phyloP scores from a whole-genome alignment of 2,329 filamentous ascomycete species.

The Aureobasidium sp. region DNA sequence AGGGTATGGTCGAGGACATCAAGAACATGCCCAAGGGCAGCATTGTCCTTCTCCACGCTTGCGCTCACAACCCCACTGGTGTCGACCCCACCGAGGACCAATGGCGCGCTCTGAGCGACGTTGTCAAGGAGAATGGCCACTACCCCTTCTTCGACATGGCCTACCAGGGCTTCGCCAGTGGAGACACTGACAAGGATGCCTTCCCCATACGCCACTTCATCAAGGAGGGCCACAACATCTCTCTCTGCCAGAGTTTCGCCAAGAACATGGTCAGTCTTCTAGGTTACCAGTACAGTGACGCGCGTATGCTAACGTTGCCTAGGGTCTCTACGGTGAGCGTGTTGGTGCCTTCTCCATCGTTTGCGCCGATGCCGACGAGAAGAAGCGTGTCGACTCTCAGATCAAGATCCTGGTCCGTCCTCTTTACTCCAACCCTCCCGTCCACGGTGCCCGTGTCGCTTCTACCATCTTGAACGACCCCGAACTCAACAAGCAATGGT shows the following conservation, averaged over 20 bases:
- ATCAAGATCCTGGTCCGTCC: constrained; percentile 97
- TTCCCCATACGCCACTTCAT: constrained; percentile 92
- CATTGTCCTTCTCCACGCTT: constrained; percentile 90
- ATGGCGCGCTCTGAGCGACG: constrained; percentile 83
- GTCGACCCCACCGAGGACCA: constrained; percentile 87
- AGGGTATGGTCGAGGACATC: constrained; percentile 84
- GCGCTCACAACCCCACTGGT: constrained; percentile 95
- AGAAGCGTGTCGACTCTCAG: constrained; percentile 92
- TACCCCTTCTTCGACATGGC: constrained; percentile 99
- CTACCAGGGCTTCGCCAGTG: constrained; percentile 95
- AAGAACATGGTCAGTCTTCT: constrained; percentile 81
- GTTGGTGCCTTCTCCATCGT: constrained; percentile 94
- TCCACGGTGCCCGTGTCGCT: constrained; percentile 92
- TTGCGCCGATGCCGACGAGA: constrained; percentile 75
- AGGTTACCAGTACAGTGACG: not conserved
- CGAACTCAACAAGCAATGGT: constrained; percentile 84
- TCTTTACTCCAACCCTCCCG: constrained; percentile 94
- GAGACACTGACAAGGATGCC: constrained; percentile 84
- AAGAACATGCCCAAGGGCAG: constrained; percentile 79
- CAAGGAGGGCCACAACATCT: constrained; percentile 79
- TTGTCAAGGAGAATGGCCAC: constrained; percentile 78
- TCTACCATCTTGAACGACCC: constrained; percentile 83
- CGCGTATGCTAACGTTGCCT: constrained; percentile 14
- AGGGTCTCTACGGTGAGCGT: constrained; percentile 97
- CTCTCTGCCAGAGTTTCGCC: constrained; percentile 87